A percentile compares a stretch with the other conserved stretches of the same genome.
Evolutionary conservation across 768 basidiomycete genomes (phyloP).

Genomic region (Suillus occidentalis): DNA sequence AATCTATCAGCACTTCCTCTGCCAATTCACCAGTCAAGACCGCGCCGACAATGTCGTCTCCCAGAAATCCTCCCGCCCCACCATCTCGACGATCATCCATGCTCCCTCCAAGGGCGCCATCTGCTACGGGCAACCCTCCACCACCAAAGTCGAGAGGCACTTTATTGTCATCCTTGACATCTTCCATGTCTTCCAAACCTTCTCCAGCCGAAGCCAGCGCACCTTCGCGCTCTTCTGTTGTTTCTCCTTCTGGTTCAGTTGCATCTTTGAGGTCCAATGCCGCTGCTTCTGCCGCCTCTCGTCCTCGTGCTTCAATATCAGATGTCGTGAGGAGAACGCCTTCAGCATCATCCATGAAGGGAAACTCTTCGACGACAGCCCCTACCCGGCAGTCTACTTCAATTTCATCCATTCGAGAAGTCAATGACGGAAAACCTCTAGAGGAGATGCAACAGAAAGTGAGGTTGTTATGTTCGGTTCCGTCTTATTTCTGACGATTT

Average conservation of each 20-base stretch:
- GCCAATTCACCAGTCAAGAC: constrained; percentile 32
- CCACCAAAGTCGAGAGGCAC: constrained; percentile 39
- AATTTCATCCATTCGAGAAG: constrained; percentile 73
- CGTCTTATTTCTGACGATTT: constrained; percentile 4
- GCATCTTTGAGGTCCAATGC: constrained; percentile 46
- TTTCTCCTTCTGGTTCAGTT: constrained; percentile 55
- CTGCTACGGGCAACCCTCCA: constrained; percentile 39
- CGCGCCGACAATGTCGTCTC: constrained; percentile 30
- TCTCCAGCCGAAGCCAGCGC: constrained; percentile 22
- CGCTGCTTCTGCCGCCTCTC: constrained; percentile 34
- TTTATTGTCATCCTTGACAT: constrained; percentile 26
- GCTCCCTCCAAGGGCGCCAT: constrained; percentile 35
- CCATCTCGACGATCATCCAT: constrained; percentile 33
- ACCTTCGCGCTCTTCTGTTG: constrained; percentile 47
- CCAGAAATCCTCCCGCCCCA: constrained; percentile 31
- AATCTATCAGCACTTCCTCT: constrained; percentile 28
- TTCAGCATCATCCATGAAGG: constrained; percentile 35
- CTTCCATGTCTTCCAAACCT: constrained; percentile 22
- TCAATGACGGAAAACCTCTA: constrained; percentile 57
- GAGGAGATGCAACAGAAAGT: constrained; percentile 65
- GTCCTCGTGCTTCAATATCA: constrained; percentile 68
- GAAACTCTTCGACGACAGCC: constrained; percentile 35
- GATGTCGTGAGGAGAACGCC: constrained; percentile 59
- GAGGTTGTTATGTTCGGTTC: constrained; percentile 11
- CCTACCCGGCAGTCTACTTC: constrained; percentile 54